phyloP scores from a whole-genome alignment of 306 rosid genomes.

The Bauhinia variegata region DNA sequence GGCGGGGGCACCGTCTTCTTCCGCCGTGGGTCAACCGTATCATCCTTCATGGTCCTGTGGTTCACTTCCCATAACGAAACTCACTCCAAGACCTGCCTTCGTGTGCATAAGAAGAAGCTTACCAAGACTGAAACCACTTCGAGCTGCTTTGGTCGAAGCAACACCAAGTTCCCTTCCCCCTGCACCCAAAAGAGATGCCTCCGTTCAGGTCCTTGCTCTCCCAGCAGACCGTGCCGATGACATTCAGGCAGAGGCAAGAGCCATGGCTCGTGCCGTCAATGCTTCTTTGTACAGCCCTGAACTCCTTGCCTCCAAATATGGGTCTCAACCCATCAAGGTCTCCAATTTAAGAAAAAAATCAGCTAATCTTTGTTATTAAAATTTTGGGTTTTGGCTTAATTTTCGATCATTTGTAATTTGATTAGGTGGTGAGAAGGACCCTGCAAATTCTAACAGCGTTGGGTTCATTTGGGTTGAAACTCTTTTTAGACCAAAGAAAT shows the following conservation, averaged over 20 bases:
- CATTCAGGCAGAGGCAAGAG: conserved; percentile 74
- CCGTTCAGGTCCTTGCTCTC: conserved; percentile 34
- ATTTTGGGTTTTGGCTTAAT: conserved; percentile 21
- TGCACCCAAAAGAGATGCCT: conserved; percentile 29
- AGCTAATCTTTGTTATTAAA: background rate
- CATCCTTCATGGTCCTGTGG: conserved; percentile 33
- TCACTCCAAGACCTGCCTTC: conserved; percentile 22
- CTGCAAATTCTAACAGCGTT: conserved; percentile 60
- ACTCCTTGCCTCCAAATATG: conserved; percentile 56
- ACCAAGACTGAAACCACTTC: conserved; percentile 33
- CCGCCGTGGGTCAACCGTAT: conserved; percentile 16
- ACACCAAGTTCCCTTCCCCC: conserved; percentile 38
- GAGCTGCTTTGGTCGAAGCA: conserved; percentile 61
- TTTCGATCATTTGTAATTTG: background rate
- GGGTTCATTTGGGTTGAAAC: conserved; percentile 62
- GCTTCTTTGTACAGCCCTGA: conserved; percentile 70
- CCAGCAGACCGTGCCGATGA: conserved; percentile 61
- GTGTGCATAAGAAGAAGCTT: conserved; percentile 30
- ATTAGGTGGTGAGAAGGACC: conserved; percentile 72
- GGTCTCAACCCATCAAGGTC: conserved; percentile 68
- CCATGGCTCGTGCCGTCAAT: conserved; percentile 67
- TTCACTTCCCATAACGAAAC: conserved; percentile 21
- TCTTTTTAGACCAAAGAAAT: conserved; percentile 64
- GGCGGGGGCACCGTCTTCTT: conserved; percentile 16
- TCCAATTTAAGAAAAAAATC: conserved; percentile 17